These are phyloP conservation scores for Pseudonectria buxi DNA, from an alignment of 2,329 filamentous ascomycete species.

Conservation along the genomic window DNA sequence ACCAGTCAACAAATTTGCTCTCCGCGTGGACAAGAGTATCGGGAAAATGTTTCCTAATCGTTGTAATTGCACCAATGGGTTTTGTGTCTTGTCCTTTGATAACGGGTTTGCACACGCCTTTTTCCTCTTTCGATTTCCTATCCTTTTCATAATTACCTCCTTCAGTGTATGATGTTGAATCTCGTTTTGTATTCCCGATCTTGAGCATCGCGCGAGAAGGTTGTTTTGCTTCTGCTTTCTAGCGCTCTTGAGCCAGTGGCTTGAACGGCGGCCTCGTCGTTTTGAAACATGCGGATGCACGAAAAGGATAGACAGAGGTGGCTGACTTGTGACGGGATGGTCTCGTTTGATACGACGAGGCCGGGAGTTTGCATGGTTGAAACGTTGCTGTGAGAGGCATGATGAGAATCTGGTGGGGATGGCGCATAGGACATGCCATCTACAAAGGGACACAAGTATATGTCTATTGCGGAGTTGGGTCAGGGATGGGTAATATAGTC, in stretches of 20 bases:
- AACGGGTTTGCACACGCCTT: conserved; percentile 16
- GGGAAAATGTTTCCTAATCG: conserved; percentile 32
- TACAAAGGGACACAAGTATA: no score
- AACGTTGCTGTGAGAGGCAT: conserved; percentile 9
- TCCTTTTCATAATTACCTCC: conserved; percentile 28
- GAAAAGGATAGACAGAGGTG: conserved; percentile 7
- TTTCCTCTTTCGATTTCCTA: conserved; percentile 17
- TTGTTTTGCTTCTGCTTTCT: conserved; percentile 1
- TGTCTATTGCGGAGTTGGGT: conserved; percentile 22
- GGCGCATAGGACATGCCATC: conserved; percentile 15
- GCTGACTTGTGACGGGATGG: conserved; percentile 12
- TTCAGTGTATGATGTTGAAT: conserved; percentile 27
- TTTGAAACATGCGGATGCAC: neutral
- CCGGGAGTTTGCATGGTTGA: conserved; percentile 16
- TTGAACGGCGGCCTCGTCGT: no score
- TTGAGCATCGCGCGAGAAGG: conserved; percentile 9
- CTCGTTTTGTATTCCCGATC: conserved; percentile 14
- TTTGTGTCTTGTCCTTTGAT: conserved; percentile 20
- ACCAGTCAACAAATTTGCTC: conserved; percentile 16
- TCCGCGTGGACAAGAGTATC: conserved; percentile 16
- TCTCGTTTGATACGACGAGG: conserved; percentile 13
- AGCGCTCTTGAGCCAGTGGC: neutral
- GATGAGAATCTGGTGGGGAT: conserved; percentile 8
- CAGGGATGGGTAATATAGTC: conserved; percentile 18
- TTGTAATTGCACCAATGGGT: conserved; percentile 33